Percentiles rank a stretch among this genome's conserved stretches.
Conservation (phyloP, 331 rosid species). For the Pyrus hybrid region DNA sequence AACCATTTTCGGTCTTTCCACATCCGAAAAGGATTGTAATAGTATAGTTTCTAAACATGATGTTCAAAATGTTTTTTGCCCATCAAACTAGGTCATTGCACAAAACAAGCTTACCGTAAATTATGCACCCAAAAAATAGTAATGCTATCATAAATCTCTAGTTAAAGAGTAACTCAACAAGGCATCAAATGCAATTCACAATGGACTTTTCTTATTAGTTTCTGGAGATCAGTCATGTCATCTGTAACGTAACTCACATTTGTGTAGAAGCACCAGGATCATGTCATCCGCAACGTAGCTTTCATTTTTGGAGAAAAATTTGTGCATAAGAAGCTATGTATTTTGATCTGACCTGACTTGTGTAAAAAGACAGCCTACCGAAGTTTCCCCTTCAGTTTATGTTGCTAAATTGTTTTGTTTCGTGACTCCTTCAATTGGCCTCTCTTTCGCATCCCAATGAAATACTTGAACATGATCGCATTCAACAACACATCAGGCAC, state of each 20-base stretch:
- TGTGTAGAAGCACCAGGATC: background rate
- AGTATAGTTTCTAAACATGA: background rate
- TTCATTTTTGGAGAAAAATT: background rate
- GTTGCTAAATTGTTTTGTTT: background rate
- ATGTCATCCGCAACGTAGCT: background rate
- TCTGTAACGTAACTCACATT: background rate
- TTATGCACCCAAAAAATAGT: background rate
- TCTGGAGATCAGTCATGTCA: background rate
- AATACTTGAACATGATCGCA: background rate
- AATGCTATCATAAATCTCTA: background rate
- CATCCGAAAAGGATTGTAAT: background rate
- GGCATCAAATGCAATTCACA: background rate
- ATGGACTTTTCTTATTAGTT: too few relatives aligned
- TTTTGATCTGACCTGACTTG: background rate
- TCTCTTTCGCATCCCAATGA: background rate
- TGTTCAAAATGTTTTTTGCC: background rate
- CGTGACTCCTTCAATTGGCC: conserved; percentile 1
- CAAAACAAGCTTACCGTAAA: background rate
- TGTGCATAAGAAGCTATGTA: background rate
- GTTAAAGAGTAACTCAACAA: background rate
- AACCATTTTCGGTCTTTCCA: background rate
- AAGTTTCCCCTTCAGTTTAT: background rate
- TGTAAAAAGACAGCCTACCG: background rate
- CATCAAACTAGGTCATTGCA: background rate
- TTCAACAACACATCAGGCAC: conserved; percentile 11